Evolutionary conservation across 1,284 basidiomycete species (phyloP), one percentile per base, ranked within the genome.

Genomic region (Hymenochaete sp.): DNA sequence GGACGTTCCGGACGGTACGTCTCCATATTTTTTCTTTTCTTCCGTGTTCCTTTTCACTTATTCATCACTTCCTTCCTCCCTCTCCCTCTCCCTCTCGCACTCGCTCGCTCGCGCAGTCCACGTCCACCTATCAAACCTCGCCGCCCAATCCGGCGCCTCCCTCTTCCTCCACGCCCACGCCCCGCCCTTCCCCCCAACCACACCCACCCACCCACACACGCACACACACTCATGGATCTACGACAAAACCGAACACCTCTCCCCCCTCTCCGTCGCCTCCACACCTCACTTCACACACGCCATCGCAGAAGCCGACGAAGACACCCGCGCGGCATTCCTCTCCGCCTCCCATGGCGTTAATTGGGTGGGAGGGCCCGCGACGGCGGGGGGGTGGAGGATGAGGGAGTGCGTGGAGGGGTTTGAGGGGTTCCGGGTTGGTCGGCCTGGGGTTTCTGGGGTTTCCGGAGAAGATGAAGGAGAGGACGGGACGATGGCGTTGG

Each of bases 111-210:
- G 3, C 25, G 3, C 49, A 69, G 75, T 75, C 35, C 73, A 81
- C 49, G 72, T 89, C 2, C 86, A 93, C 59, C 77, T 93, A 42
- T 82, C 77, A 50, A 87, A 91, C 53, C 72, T 87, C 24, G 83
- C 89, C 1, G 82, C 89, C 1, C 93, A 96, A 66, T 93, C 88
- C 0, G 93, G 95, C 7, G 87, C 90, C 3, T 88, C 88, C 0
- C 76, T 93, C 37, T 96, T 96, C 68, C 78, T 86, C 4, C 88
- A 93, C 49, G 67, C 75, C 10, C 70, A 85, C 50, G 61, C 77
- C 0, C 67, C 73, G 4, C 80, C 82, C 0, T 70, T 69, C 47
- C 54, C 73, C 3, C 78, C 82, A 0, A 47, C 52, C 47, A 42
- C 60, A 14, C 48, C 42, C 11, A 42, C 38, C 26, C 51, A 54